phyloP scores from a whole-genome alignment of 106 monocot genomes.

The Allium fistulosum region DNA sequence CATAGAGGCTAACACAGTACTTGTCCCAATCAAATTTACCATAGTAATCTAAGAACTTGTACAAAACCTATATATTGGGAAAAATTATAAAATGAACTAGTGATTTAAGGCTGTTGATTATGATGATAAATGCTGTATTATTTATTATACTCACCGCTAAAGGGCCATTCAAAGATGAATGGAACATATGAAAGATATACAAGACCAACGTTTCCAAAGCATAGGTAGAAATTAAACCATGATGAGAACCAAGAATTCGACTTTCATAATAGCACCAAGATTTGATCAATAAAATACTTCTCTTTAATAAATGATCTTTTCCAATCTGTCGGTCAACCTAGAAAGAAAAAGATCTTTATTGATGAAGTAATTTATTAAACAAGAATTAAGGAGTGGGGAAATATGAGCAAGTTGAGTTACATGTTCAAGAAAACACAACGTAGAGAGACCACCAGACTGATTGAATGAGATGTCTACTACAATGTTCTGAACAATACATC shows the following conservation, averaged over 20 bases:
- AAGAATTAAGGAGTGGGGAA: background rate
- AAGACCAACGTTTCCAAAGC: conserved; percentile 89
- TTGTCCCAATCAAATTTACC: conserved; percentile 93
- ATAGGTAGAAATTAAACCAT: conserved; percentile 90
- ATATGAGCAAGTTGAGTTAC: conserved; percentile 17
- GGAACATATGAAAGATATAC: conserved; percentile 79
- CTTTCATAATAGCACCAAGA: conserved; percentile 99
- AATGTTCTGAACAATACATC: conserved; percentile 87
- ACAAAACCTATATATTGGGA: conserved; percentile 58
- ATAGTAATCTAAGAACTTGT: conserved; percentile 81
- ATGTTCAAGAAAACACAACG: conserved; percentile 88
- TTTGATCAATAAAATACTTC: conserved; percentile 88
- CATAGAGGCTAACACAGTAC: conserved; percentile 59
- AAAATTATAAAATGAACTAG: background rate
- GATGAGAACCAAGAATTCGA: conserved; percentile 94
- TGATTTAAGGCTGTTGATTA: background rate
- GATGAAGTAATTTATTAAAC: background rate
- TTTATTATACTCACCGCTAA: conserved; percentile 46
- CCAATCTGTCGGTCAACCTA: conserved; percentile 73
- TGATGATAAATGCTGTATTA: background rate
- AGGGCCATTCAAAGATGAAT: conserved; percentile 66
- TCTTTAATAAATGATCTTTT: conserved; percentile 79
- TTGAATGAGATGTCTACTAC: conserved; percentile 95
- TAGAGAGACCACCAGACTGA: conserved; percentile 82
- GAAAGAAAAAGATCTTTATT: background rate